Percentiles rank a stretch among this genome's conserved stretches.
phyloP scores from a whole-genome alignment of 2,329 filamentous ascomycete genomes.

The Thelonectria discophora region DNA sequence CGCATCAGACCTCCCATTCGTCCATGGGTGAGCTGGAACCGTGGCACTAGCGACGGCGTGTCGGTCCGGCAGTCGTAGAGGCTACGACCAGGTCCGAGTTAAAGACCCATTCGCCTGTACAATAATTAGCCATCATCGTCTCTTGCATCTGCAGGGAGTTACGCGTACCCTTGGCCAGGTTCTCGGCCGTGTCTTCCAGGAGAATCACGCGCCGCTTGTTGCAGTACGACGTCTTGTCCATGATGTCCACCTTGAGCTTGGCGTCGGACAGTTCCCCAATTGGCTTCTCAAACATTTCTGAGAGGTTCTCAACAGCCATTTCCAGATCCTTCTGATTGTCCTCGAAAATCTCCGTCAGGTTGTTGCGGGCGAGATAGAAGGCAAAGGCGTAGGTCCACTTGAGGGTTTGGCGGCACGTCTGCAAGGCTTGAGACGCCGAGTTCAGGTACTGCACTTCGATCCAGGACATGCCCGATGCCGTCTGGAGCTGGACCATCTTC shows the following conservation, averaged over 20 bases:
- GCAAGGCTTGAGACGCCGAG: constrained; percentile 89
- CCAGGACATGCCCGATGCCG: constrained; percentile 95
- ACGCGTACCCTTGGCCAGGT: constrained; percentile 78
- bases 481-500: constrained; percentile 98
- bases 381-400: constrained; percentile 99
- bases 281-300: constrained; percentile 99
- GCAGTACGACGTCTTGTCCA: constrained; percentile 98
- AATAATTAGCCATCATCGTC: constrained; percentile 36
- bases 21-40: not conserved
- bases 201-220: constrained; percentile 90
- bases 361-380: constrained; percentile 96
- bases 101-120: constrained; percentile 58
- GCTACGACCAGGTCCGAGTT: constrained; percentile 46
- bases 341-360: constrained; percentile 96
- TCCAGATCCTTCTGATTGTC: constrained; percentile 98
- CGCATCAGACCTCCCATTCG: not conserved
- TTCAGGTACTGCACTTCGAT: constrained; percentile 98
- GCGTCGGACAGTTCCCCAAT: constrained; percentile 82
- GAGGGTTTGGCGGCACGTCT: constrained; percentile 96
- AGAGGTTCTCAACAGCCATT: constrained; percentile 94
- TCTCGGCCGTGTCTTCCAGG: constrained; percentile 91
- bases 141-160: constrained; percentile 39
- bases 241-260: constrained; percentile 97
- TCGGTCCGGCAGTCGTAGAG: constrained; percentile 34
- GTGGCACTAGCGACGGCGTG: constrained; percentile 32